Evolutionary conservation across 495 filamentous ascomycete genomes (phyloP).

Genomic region (Trichocladium antarcticum): DNA sequence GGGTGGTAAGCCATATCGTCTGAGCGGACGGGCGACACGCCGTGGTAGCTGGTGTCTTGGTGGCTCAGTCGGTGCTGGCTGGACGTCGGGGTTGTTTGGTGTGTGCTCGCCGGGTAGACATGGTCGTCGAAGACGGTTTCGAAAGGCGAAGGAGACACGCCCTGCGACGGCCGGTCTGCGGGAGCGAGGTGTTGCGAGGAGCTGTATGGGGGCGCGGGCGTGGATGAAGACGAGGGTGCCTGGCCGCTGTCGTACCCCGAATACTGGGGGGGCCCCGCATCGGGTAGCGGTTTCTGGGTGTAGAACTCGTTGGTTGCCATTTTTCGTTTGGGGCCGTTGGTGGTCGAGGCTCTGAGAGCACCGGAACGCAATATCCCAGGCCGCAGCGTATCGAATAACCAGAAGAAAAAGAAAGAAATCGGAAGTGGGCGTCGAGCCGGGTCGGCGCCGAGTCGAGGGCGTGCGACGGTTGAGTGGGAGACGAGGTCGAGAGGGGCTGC

Average conservation of each 20-base stretch:
- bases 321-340: constrained; percentile 13
- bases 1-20: constrained; percentile 32
- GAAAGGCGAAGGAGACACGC: constrained; percentile 30
- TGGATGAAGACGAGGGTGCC: constrained; percentile 35
- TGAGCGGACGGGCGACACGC: constrained; percentile 30
- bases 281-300: constrained; percentile 39
- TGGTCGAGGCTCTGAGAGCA: neutral
- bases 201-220: constrained; percentile 25
- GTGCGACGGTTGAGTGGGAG: no score
- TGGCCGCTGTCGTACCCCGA: constrained; percentile 20
- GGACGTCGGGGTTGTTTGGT: constrained; percentile 18
- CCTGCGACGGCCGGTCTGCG: constrained; percentile 17
- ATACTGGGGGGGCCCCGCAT: constrained; percentile 19
- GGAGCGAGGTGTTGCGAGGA: constrained; percentile 20
- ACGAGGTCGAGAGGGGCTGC: no score
- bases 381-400: neutral
- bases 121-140: constrained; percentile 51
- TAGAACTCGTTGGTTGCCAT: constrained; percentile 87
- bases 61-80: constrained; percentile 38
- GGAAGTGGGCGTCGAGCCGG: neutral
- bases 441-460: neutral
- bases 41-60: constrained; percentile 47
- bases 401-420: neutral
- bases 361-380: constrained; percentile 1
- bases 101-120: constrained; percentile 46